Base-by-base conservation (phyloP, 768 basidiomycete species). In the Mycena alexandri region DNA sequence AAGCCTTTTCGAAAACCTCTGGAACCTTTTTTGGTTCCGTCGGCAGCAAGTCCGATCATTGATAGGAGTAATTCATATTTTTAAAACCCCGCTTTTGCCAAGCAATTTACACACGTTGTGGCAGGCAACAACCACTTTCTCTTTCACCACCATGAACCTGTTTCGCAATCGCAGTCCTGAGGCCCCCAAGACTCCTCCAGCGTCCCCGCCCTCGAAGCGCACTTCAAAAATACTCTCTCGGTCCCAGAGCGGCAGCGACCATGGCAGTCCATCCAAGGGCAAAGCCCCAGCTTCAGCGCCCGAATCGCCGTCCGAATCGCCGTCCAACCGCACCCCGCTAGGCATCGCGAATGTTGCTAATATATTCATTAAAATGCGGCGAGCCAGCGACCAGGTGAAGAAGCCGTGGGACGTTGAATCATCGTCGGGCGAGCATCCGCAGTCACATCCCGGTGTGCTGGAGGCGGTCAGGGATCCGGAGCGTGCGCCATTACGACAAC, bases 311-410 rank as follows among this genome's bases (percentile, higher is more conserved):
- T 47, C 53, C 4, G 59, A 54, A 13, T 57, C 66, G 11, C 54
- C 66, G 11, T 47, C 66, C 47, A 67, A 61, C 36, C 59, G 47
- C 11, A 44, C 73, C 16, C 75, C 77, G 14, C 77, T 82, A 21
- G 72, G 75, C 55, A 74, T 84, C 24, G 74, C 78, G 19, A 75
- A 79, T 41, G 85, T 91, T 43, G 83, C 88, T 50, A 87, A 84
- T 66, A 80, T 87, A 63, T 81, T 91, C 71, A 76, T 89, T 69
- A 86, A 83, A 68, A 79, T 90, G 69, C 83, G 83, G 43, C 83
- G 85, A n/a, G 69, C 75, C 62, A 71, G 69, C n/a, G 73, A 74
- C 16, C 53, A 69, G n/a, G 72, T 58, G 25, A 29, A 29, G 29
- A 72, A 68, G 61, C 68, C 74, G 11, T 67, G 79, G 63, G 77